Percentiles rank a stretch among this genome's conserved stretches.
Evolutionary conservation across 345 rosid genomes (phyloP).

Genomic region (Corymbia maculata): DNA sequence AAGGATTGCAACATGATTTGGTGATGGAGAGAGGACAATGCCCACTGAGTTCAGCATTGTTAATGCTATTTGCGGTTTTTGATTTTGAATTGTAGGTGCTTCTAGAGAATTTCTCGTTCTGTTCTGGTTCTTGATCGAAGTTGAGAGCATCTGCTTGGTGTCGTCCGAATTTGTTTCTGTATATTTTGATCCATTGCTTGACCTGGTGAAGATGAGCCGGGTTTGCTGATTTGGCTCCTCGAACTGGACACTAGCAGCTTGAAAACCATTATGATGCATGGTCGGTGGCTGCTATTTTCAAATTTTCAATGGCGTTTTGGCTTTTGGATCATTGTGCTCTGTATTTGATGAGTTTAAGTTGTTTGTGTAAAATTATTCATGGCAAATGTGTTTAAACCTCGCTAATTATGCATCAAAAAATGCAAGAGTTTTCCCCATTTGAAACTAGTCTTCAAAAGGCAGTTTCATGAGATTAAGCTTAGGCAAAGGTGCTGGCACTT

Average conservation of each 20-base stretch:
- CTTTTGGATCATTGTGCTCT: neutral
- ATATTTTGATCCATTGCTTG: neutral
- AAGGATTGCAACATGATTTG: too few relatives aligned
- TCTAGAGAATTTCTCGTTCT: neutral
- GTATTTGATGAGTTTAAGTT: neutral
- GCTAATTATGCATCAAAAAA: neutral
- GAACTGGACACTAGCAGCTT: neutral
- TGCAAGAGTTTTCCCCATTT: neutral
- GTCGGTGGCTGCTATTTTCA: neutral
- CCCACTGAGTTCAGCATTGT: too few relatives aligned
- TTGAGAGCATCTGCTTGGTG: neutral
- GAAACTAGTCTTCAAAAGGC: neutral
- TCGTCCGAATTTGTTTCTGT: neutral
- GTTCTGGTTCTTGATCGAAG: neutral
- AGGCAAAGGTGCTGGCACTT: neutral
- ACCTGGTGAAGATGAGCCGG: neutral
- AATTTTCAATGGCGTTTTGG: neutral
- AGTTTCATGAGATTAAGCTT: neutral
- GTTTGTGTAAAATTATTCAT: neutral
- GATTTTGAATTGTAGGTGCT: neutral
- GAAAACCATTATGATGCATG: neutral
- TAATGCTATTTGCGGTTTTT: too few relatives aligned
- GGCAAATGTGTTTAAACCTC: neutral
- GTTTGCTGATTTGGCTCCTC: neutral
- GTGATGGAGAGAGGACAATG: too few relatives aligned